These are phyloP conservation scores for Melaleuca alternifolia DNA, from an alignment of 345 rosid species.

Conservation along the genomic window DNA sequence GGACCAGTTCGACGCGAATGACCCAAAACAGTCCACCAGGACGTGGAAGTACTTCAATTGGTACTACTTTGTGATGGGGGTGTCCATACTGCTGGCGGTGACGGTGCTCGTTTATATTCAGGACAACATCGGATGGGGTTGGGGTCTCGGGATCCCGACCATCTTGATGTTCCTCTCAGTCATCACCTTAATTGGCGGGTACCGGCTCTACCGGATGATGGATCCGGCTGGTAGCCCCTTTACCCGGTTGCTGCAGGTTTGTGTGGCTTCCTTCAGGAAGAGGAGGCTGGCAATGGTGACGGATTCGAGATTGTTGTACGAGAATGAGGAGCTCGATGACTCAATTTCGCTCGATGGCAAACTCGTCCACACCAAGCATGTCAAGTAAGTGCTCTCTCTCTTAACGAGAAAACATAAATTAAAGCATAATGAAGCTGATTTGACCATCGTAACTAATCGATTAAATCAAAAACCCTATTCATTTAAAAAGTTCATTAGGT, in stretches of 20 bases:
- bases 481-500: neutral
- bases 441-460: neutral
- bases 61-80: slow-evolving; percentile 88
- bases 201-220: slow-evolving; percentile 62
- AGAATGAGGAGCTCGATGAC: slow-evolving; percentile 58
- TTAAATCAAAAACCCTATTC: neutral
- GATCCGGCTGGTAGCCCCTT: slow-evolving; percentile 90
- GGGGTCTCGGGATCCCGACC: slow-evolving; percentile 81
- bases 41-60: slow-evolving; percentile 86
- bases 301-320: slow-evolving; percentile 38
- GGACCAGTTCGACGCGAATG: slow-evolving; percentile 50
- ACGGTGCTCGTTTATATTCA: slow-evolving; percentile 74
- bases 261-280: slow-evolving; percentile 58
- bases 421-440: neutral
- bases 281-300: slow-evolving; percentile 38
- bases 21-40: slow-evolving; percentile 39
- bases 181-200: slow-evolving; percentile 42
- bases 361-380: slow-evolving; percentile 53
- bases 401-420: neutral
- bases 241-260: slow-evolving; percentile 77
- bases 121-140: slow-evolving; percentile 82
- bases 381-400: slow-evolving; percentile 31
- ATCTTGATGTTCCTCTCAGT: slow-evolving; percentile 64
- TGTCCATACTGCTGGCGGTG: slow-evolving; percentile 51
- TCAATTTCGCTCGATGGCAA: slow-evolving; percentile 62